Percentiles rank a stretch among this genome's conserved stretches.
phyloP scores from a whole-genome alignment of 768 basidiomycete species.

The Mrakia frigida region DNA sequence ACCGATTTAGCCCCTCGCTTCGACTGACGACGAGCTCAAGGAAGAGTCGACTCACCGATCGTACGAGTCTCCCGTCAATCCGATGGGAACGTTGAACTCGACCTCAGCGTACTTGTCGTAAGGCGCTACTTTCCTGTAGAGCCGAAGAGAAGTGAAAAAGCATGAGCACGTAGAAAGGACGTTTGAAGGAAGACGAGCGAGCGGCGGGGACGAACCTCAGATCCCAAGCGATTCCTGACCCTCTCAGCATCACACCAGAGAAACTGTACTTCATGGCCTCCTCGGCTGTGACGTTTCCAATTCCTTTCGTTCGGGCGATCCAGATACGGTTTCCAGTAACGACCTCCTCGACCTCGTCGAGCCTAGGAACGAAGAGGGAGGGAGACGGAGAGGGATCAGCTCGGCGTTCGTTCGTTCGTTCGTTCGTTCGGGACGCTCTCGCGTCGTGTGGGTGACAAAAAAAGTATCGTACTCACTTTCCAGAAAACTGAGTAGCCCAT shows the following conservation, averaged over 20 bases:
- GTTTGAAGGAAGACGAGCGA: no score
- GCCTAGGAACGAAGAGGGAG: constrained; percentile 47
- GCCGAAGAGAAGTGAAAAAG: background rate
- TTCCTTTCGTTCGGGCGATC: constrained; percentile 87
- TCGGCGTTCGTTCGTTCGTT: no score
- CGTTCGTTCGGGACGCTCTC: no score
- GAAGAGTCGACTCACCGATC: constrained; percentile 36
- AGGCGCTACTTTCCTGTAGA: constrained; percentile 63
- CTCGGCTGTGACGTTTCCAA: constrained; percentile 86
- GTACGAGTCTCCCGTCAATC: constrained; percentile 90
- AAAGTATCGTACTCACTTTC: background rate
- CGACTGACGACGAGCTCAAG: background rate
- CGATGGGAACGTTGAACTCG: constrained; percentile 95
- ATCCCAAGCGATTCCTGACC: constrained; percentile 92
- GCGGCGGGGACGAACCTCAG: constrained; percentile 50
- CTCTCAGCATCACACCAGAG: constrained; percentile 93
- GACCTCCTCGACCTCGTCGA: constrained; percentile 98
- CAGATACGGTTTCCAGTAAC: constrained; percentile 97
- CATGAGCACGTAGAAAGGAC: no score
- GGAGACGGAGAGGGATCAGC: background rate
- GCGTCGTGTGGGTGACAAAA: background rate
- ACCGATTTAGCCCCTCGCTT: background rate
- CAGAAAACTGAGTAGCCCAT: constrained; percentile 91
- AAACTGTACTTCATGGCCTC: constrained; percentile 88
- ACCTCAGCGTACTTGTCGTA: constrained; percentile 98